These are phyloP conservation scores for Colletotrichum liriopes DNA, from an alignment of 2,329 filamentous ascomycete genomes.

Conservation along the genomic window DNA sequence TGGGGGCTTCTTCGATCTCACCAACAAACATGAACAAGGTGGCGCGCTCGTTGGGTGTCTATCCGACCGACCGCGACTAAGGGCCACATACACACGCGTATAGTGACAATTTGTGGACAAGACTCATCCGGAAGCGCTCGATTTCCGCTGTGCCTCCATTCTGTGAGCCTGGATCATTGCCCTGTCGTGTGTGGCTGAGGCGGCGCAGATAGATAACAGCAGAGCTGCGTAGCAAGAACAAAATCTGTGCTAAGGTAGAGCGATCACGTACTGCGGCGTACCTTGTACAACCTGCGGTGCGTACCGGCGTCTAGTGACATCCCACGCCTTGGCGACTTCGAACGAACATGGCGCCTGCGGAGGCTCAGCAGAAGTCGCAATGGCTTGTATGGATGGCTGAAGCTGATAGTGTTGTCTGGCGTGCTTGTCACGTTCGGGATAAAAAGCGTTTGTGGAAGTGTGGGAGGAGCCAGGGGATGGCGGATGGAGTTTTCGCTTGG, in stretches of 20 bases:
- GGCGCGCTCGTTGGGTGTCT: neutral
- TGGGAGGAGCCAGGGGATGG: slow-evolving; percentile 10
- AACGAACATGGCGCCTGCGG: neutral
- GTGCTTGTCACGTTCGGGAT: slow-evolving; percentile 24
- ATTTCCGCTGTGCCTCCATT: slow-evolving; percentile 14
- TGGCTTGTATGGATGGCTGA: slow-evolving; percentile 1
- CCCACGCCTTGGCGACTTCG: neutral
- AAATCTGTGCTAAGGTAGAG: slow-evolving; percentile 21
- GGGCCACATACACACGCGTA: slow-evolving; percentile 13
- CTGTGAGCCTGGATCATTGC: neutral
- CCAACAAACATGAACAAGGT: slow-evolving; percentile 1
- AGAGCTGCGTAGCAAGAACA: slow-evolving; percentile 3
- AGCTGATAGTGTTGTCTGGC: neutral
- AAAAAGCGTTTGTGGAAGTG: slow-evolving; percentile 25
- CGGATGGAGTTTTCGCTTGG: slow-evolving; percentile 20
- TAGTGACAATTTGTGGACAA: slow-evolving; percentile 8
- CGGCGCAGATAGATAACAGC: slow-evolving; percentile 27
- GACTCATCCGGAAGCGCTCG: neutral
- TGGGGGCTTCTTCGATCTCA: slow-evolving; percentile 2
- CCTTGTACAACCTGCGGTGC: slow-evolving; percentile 18
- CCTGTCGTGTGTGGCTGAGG: neutral
- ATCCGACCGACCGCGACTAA: neutral
- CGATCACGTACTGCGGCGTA: slow-evolving; percentile 15
- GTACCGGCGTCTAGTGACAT: neutral
- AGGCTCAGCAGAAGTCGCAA: neutral